Conservation (phyloP, 208 protist species). For the Crithidia expoeki region DNA sequence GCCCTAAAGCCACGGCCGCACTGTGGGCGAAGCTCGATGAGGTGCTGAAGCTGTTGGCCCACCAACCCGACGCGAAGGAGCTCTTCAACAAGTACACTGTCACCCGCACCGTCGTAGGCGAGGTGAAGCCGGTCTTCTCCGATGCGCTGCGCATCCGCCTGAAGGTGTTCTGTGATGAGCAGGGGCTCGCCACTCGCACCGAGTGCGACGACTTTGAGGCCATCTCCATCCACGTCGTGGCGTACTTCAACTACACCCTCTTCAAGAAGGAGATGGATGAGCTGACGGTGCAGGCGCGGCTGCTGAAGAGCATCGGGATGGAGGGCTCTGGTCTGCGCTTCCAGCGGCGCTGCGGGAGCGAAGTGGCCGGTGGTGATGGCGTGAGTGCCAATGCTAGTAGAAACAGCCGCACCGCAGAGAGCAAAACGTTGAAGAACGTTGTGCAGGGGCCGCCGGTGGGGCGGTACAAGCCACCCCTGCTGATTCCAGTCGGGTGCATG, state of each 20-base stretch:
- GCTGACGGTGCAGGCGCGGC: constrained; percentile 27
- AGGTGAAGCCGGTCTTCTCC: constrained; percentile 41
- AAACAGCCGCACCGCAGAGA: background rate
- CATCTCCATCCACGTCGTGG: constrained; percentile 48
- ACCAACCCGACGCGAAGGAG: constrained; percentile 23
- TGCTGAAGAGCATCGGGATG: constrained; percentile 36
- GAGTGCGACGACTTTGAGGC: constrained; percentile 46
- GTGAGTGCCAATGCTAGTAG: background rate
- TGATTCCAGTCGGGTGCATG: constrained; percentile 36
- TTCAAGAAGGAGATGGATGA: constrained; percentile 33
- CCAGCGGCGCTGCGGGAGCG: constrained; percentile 9
- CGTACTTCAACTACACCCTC: constrained; percentile 46
- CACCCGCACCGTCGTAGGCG: constrained; percentile 36
- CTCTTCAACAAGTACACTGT: constrained; percentile 32
- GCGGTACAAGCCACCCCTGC: constrained; percentile 24
- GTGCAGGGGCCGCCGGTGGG: background rate
- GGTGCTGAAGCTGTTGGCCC: constrained; percentile 23
- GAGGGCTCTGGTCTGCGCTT: constrained; percentile 33
- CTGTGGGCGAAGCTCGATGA: constrained; percentile 32
- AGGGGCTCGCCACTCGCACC: constrained; percentile 9
- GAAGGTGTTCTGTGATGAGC: constrained; percentile 38
- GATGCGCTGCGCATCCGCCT: constrained; percentile 29
- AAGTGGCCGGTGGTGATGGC: background rate
- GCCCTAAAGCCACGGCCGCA: constrained; percentile 3
- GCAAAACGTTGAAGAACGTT: background rate